Evolutionary conservation across 176 grass and related monocot genomes (phyloP).

Genomic region (Musa acuminata): DNA sequence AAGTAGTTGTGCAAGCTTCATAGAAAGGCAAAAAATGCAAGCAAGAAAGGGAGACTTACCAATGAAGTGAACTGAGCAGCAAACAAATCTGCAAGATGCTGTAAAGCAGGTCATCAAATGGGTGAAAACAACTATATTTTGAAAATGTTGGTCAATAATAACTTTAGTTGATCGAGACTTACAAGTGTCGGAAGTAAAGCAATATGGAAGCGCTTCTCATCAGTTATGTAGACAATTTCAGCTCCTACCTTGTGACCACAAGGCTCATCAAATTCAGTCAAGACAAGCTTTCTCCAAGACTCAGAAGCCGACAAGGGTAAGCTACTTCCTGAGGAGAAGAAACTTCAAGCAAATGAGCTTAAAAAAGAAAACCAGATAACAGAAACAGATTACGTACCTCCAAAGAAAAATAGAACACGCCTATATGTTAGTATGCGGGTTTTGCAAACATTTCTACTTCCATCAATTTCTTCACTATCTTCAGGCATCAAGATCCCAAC

Average conservation of each 20-base stretch:
- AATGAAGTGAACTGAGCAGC: constrained; percentile 43
- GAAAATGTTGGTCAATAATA: background rate
- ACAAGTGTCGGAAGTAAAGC: constrained; percentile 33
- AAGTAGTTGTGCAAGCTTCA: background rate
- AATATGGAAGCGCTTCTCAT: constrained; percentile 16
- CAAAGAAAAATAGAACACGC: constrained; percentile 28
- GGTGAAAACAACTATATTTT: constrained; percentile 1
- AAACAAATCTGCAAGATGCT: constrained; percentile 43
- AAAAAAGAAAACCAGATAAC: constrained; percentile 7
- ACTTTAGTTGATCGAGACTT: constrained; percentile 12
- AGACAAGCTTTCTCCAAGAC: constrained; percentile 37
- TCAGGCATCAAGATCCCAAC: constrained; percentile 20
- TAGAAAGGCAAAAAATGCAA: background rate
- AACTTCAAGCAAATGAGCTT: constrained; percentile 8
- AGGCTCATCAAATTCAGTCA: constrained; percentile 25
- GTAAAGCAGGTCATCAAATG: constrained; percentile 23
- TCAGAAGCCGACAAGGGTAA: constrained; percentile 25
- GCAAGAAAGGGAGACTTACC: constrained; percentile 29
- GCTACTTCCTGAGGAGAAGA: constrained; percentile 25
- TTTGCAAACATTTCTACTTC: constrained; percentile 9
- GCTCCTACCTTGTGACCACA: constrained; percentile 32
- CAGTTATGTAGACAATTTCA: constrained; percentile 24
- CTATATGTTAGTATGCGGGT: constrained; percentile 32
- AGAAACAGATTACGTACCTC: constrained; percentile 13
- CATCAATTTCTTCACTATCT: constrained; percentile 8